Conservation (phyloP, 805 yeast species). For the Saturnispora sanitii region DNA sequence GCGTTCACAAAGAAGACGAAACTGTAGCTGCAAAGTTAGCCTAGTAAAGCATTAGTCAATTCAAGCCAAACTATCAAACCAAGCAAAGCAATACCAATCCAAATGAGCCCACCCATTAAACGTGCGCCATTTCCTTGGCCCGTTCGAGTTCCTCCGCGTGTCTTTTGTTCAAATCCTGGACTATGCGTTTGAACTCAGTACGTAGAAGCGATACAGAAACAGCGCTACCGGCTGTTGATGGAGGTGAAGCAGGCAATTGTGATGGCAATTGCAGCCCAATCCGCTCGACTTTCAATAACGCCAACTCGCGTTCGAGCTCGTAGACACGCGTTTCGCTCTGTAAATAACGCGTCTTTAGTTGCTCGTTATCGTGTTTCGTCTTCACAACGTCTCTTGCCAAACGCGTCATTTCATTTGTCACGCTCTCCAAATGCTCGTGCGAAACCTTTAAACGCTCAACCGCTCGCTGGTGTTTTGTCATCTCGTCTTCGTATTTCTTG, state of each 20-base stretch:
- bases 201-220: constrained; percentile 43
- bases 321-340: constrained; percentile 4
- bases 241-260: neutral
- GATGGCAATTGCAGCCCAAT: neutral
- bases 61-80: neutral
- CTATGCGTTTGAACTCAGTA: constrained; percentile 58
- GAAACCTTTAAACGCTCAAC: constrained; percentile 43
- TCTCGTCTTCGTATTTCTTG: constrained; percentile 58
- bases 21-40: no score
- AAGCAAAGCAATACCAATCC: no score
- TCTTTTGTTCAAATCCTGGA: constrained; percentile 49
- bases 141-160: constrained; percentile 46
- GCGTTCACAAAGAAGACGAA: no score
- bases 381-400: constrained; percentile 2
- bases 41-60: neutral
- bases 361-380: neutral
- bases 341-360: neutral
- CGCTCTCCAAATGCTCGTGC: constrained; percentile 28
- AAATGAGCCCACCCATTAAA: neutral
- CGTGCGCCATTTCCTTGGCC: constrained; percentile 4
- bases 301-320: constrained; percentile 7
- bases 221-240: neutral
- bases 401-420: constrained; percentile 23
- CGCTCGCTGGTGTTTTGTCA: constrained; percentile 41
- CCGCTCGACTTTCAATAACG: neutral